phyloP scores from a whole-genome alignment of 2,329 filamentous ascomycete species.

The Alternaria arbusti region DNA sequence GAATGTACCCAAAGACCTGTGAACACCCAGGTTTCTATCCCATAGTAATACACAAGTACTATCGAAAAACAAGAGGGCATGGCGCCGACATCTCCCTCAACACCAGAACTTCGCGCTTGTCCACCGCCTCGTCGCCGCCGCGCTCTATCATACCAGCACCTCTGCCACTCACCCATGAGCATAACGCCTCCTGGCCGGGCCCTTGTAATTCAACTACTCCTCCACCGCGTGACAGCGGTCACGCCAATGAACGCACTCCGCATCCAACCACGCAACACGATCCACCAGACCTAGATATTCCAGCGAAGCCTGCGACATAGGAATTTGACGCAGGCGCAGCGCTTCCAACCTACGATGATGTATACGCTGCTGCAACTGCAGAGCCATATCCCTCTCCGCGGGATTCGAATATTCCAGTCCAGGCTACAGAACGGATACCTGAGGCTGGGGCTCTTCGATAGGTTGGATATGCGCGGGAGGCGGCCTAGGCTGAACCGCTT shows the following conservation, averaged over 20 bases:
- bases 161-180: not conserved
- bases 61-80: not conserved
- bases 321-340: not conserved
- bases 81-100: not conserved
- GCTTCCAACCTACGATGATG: not conserved
- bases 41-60: not conserved
- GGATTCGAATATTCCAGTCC: not conserved
- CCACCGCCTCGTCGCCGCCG: not conserved
- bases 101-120: not conserved
- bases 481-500: not conserved
- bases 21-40: not conserved
- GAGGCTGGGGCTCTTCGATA: slow-evolving; percentile 1
- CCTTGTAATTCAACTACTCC: not conserved
- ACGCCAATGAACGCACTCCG: not conserved
- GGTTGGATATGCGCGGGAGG: slow-evolving; percentile 14
- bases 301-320: not conserved
- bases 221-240: not conserved
- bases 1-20: not conserved
- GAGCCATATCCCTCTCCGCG: not conserved
- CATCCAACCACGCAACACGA: not conserved
- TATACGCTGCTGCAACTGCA: not conserved
- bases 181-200: not conserved
- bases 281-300: not conserved
- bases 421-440: slow-evolving; percentile 11
- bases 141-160: not conserved